phyloP scores from a whole-genome alignment of 495 filamentous ascomycete genomes.

The Oidiodendron maius region DNA sequence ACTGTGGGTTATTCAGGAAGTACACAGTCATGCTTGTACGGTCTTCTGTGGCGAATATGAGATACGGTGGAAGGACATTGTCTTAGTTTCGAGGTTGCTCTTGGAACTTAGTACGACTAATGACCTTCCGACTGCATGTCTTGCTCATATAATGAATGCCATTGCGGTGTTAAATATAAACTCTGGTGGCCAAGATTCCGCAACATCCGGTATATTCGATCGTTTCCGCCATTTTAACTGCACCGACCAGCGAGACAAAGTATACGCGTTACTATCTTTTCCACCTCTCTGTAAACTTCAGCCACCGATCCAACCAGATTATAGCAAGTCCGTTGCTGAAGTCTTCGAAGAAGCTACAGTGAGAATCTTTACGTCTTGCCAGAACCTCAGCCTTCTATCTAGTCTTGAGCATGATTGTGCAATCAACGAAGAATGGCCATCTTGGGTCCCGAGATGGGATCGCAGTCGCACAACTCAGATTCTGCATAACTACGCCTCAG shows the following conservation, averaged over 20 bases:
- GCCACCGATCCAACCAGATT: constrained; percentile 9
- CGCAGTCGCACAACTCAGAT: constrained; percentile 4
- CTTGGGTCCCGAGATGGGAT: constrained; percentile 12
- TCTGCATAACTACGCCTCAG: constrained; percentile 5
- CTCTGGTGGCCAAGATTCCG: neutral
- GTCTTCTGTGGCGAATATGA: constrained; percentile 9
- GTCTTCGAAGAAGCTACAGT: constrained; percentile 8
- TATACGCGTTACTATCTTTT: constrained; percentile 9
- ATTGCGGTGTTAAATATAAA: constrained; percentile 3
- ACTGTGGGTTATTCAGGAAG: constrained; percentile 10
- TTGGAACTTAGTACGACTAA: neutral
- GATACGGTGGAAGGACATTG: constrained; percentile 3
- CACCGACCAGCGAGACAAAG: constrained; percentile 10
- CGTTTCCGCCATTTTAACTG: constrained; percentile 1
- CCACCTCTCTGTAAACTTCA: constrained; percentile 3
- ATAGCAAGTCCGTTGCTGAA: constrained; percentile 9
- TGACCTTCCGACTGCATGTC: neutral
- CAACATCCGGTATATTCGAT: constrained; percentile 3
- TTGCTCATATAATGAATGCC: neutral
- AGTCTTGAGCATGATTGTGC: neutral
- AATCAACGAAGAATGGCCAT: constrained; percentile 11
- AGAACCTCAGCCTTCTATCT: constrained; percentile 5
- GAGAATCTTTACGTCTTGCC: constrained; percentile 8
- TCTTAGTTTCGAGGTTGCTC: constrained; percentile 1
- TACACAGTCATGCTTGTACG: constrained; percentile 5